Conservation (phyloP, 1,284 basidiomycete genomes). For the Ganoderma boninense region DNA sequence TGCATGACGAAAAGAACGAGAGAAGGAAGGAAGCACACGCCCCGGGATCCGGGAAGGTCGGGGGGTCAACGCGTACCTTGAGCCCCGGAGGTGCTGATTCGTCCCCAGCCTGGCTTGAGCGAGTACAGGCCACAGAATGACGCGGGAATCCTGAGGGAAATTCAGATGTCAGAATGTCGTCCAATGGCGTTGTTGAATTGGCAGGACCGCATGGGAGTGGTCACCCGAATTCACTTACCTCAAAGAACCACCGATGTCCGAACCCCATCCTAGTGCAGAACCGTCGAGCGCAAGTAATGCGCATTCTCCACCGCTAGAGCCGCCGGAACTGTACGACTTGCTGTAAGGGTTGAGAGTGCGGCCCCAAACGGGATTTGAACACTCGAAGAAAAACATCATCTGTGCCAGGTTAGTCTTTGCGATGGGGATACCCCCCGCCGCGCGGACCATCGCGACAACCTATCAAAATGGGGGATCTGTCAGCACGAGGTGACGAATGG, state of each 20-base stretch:
- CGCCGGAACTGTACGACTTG: slow-evolving; percentile 72
- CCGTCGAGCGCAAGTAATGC: slow-evolving; percentile 82
- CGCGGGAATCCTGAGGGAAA: slow-evolving; percentile 69
- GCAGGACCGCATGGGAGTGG: neutral
- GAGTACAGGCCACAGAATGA: slow-evolving; percentile 85
- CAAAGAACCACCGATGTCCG: slow-evolving; percentile 80
- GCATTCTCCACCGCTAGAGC: slow-evolving; percentile 83
- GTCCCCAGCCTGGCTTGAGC: slow-evolving; percentile 72
- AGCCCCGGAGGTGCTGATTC: slow-evolving; percentile 60
- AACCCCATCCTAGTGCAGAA: slow-evolving; percentile 80
- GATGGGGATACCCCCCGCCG: slow-evolving; percentile 64
- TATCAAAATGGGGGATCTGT: slow-evolving; percentile 28
- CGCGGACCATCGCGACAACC: slow-evolving; percentile 54
- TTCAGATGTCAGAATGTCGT: neutral
- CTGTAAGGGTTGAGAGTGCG: slow-evolving; percentile 78
- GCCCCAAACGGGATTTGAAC: slow-evolving; percentile 85
- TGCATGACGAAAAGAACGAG: neutral
- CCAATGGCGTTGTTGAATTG: neutral
- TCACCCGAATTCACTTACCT: slow-evolving; percentile 20
- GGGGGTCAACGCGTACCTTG: slow-evolving; percentile 46
- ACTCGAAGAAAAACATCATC: slow-evolving; percentile 89
- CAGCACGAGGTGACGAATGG: neutral
- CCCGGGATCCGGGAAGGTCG: neutral
- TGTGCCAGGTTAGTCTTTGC: slow-evolving; percentile 84
- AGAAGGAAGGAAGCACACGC: neutral